A percentile compares a stretch with the other conserved stretches of the same genome.
These are phyloP conservation scores for Anethum foeniculum DNA, from an alignment of 140 eudicot species.

Conservation along the genomic window DNA sequence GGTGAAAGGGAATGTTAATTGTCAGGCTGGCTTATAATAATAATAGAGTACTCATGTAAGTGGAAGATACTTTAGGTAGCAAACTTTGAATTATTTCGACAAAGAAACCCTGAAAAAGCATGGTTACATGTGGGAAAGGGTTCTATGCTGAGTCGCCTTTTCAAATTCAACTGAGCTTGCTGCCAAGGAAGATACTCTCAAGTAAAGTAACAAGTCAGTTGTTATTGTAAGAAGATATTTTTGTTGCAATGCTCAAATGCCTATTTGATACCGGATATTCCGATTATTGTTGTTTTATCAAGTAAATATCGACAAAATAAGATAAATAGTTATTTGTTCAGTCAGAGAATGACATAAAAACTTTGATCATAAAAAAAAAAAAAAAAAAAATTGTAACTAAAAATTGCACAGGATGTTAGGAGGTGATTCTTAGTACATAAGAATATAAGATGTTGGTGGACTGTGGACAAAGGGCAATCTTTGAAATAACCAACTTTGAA, in stretches of 20 bases:
- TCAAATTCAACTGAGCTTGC: not conserved
- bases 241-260: too few species aligned
- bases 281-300: too few species aligned
- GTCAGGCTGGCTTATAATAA: not conserved
- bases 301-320: too few species aligned
- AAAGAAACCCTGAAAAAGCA: not conserved
- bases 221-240: too few species aligned
- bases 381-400: too few species aligned
- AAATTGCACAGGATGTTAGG: not conserved
- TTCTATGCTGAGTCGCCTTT: not conserved
- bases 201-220: too few species aligned
- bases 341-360: too few species aligned
- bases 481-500: not conserved
- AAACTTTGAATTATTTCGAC: not conserved
- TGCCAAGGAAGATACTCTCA: not conserved
- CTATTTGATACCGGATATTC: too few species aligned
- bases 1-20: not conserved
- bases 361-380: too few species aligned
- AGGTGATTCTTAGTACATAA: not conserved
- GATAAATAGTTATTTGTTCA: too few species aligned
- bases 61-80: not conserved
- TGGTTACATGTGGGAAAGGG: not conserved
- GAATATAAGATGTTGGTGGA: too few species aligned
- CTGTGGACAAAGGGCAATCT: not conserved
- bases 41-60: not conserved